Evolutionary conservation across 2,329 filamentous ascomycete species (phyloP), one percentile per base, ranked within the genome.

Genomic region (Claviceps monticola): DNA sequence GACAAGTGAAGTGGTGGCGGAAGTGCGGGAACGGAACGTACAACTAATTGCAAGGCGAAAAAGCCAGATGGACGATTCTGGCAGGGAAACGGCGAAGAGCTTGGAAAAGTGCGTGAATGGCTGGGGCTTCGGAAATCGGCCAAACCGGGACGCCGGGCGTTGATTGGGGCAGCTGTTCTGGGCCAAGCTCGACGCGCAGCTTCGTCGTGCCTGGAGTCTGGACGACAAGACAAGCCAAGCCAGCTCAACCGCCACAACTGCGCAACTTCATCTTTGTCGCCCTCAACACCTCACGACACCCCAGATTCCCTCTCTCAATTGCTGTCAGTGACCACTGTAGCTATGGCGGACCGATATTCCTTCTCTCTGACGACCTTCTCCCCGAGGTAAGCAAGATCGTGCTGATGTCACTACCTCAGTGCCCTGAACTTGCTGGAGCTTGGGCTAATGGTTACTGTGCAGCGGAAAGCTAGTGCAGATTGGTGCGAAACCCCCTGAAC

Each of bases 361-460:
- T 98, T 98, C 83, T 98, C 93, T 55, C 80, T 98, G 68, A 98
- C 93, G 58, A 98, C 93, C 59, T 98, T 98, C 84, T 97, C 93
- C 66, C 93, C 93, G 70, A 98, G 91, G 93, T 94, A 83, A 72
- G 82, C 66, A 53, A 54, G 37, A 43, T 43, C 39, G n/a, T 43
- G 43, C 59, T 61, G 57, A 61, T 54, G 53, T 44, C 46, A 57
- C 46, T 52, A 48, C 41, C 41, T 44, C 46, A 47, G 47, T 26
- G 19, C n/a, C 19, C 5, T 54, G 51, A 56, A 54, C 23, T 29
- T 53, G 52, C 56, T 53, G 51, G 52, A 55, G 54, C 59, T 59
- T 55, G 59, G 29, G 58, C 62, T 64, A 68, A 74, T 79, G 70
- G 81, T 67, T 60, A 54, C 56, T 54, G 56, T 51, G 56, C 55